Conservation (phyloP, 208 protist species). For the Leishmania mexicana region DNA sequence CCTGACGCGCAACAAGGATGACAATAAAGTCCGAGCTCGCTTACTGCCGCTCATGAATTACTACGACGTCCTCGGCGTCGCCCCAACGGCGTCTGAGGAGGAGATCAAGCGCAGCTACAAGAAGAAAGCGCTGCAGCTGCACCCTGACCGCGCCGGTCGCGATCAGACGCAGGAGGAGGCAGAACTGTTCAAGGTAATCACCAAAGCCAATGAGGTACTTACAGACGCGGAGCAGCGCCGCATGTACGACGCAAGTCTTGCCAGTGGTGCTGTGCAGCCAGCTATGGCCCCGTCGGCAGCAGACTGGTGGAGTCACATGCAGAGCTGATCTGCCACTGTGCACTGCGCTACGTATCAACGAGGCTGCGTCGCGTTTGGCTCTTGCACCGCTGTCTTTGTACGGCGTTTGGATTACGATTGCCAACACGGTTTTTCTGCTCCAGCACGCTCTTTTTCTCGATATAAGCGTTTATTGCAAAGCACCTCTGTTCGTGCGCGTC, state of each 20-base stretch:
- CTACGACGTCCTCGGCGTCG: conserved; percentile 91
- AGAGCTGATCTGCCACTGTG: background rate
- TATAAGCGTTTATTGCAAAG: background rate
- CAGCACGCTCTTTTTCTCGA: background rate
- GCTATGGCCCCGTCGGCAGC: conserved; percentile 2
- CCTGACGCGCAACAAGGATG: conserved; percentile 68
- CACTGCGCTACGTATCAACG: background rate
- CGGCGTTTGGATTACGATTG: background rate
- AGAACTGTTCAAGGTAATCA: conserved; percentile 90
- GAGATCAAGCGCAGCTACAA: conserved; percentile 84
- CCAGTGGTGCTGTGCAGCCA: background rate
- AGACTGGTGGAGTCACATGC: conserved; percentile 59
- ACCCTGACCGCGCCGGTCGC: conserved; percentile 77
- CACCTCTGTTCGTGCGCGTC: background rate
- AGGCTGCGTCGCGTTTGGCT: background rate
- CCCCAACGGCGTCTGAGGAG: conserved; percentile 57
- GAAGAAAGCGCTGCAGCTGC: conserved; percentile 85
- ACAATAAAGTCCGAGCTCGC: conserved; percentile 75
- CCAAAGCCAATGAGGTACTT: conserved; percentile 87
- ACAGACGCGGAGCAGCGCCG: conserved; percentile 55
- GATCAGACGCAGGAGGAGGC: conserved; percentile 79
- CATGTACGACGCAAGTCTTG: conserved; percentile 70
- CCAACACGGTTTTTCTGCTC: background rate
- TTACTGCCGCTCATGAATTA: conserved; percentile 89
- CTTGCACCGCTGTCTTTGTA: background rate